phyloP scores from a whole-genome alignment of 2,329 filamentous ascomycete species.

The Daldinia eschscholtzii region DNA sequence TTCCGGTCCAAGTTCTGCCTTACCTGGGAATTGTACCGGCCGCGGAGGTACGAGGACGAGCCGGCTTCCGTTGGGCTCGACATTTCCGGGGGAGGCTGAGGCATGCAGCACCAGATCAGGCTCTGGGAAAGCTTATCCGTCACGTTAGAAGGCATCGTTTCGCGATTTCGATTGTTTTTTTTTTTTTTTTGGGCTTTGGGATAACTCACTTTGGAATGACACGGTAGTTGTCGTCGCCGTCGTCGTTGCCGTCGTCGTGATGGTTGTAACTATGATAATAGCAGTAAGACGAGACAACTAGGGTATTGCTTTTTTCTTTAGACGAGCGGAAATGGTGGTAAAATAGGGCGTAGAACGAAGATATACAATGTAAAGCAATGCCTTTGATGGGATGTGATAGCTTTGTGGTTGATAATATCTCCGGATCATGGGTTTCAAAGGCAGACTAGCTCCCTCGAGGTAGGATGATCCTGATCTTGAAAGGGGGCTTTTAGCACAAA shows the following conservation, averaged over 20 bases:
- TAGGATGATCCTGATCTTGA: not conserved
- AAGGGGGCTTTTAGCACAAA: not conserved
- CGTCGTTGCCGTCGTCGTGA: not conserved
- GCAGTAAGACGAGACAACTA: not conserved
- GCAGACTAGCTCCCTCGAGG: not conserved
- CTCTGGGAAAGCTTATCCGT: not conserved
- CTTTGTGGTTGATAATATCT: not conserved
- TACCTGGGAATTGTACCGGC: conserved; percentile 38
- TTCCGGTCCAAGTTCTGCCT: conserved; percentile 34
- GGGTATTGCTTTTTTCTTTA: too few species aligned
- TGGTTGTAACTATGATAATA: not conserved
- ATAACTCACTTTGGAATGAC: not conserved
- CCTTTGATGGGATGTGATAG: not conserved
- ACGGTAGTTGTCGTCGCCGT: not conserved
- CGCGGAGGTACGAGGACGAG: conserved; percentile 2
- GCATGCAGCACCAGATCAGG: not conserved
- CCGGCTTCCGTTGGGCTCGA: not conserved
- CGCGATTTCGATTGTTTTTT: too few species aligned
- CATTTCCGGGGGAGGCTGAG: not conserved
- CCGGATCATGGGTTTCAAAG: not conserved
- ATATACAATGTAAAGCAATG: not conserved
- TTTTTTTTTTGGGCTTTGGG: too few species aligned
- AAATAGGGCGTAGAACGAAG: not conserved
- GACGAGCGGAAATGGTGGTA: not conserved
- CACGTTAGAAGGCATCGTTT: not conserved